Percentiles rank a stretch among this genome's conserved stretches.
Evolutionary conservation across 2,329 filamentous ascomycete genomes (phyloP).

Genomic region (Trichoderma sp.): DNA sequence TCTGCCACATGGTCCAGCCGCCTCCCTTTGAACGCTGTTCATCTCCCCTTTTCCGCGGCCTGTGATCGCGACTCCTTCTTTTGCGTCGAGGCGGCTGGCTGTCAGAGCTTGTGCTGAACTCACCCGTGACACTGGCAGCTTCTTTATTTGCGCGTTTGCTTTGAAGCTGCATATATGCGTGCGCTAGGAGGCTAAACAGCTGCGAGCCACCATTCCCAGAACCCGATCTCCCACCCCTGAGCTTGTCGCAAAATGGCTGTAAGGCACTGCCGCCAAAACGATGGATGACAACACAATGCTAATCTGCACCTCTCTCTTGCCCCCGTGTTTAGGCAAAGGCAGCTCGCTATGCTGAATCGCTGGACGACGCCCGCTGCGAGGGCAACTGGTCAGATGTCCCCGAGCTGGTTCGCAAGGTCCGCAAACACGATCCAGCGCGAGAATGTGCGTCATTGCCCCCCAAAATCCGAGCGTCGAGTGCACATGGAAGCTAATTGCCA

Average conservation of each 20-base stretch:
- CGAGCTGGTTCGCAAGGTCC: constrained; percentile 88
- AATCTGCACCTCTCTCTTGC: constrained; percentile 25
- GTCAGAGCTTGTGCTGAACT: neutral
- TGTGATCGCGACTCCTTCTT: constrained; percentile 10
- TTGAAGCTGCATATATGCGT: constrained; percentile 28
- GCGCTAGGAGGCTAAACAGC: constrained; percentile 29
- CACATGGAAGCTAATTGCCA: constrained; percentile 15
- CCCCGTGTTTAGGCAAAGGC: constrained; percentile 64
- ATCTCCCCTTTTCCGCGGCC: constrained; percentile 12
- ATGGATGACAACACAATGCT: constrained; percentile 25
- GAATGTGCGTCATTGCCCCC: constrained; percentile 63
- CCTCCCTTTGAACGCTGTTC: constrained; percentile 18
- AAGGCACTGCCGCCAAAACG: constrained; percentile 27
- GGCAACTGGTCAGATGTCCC: constrained; percentile 84
- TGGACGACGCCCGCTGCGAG: constrained; percentile 85
- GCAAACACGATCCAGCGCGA: constrained; percentile 86
- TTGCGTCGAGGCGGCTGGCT: constrained; percentile 3
- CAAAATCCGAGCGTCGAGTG: constrained; percentile 25
- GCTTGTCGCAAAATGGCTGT: constrained; percentile 42
- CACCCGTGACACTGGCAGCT: constrained; percentile 1
- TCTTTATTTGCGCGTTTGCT: constrained; percentile 7
- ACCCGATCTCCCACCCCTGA: constrained; percentile 30
- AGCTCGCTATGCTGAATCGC: constrained; percentile 74
- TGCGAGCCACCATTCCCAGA: constrained; percentile 26
- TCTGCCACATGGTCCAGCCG: constrained; percentile 18